Evolutionary conservation across 2,329 filamentous ascomycete species (phyloP), one percentile per base, ranked within the genome.

Genomic region (Xylaria hypoxylon): DNA sequence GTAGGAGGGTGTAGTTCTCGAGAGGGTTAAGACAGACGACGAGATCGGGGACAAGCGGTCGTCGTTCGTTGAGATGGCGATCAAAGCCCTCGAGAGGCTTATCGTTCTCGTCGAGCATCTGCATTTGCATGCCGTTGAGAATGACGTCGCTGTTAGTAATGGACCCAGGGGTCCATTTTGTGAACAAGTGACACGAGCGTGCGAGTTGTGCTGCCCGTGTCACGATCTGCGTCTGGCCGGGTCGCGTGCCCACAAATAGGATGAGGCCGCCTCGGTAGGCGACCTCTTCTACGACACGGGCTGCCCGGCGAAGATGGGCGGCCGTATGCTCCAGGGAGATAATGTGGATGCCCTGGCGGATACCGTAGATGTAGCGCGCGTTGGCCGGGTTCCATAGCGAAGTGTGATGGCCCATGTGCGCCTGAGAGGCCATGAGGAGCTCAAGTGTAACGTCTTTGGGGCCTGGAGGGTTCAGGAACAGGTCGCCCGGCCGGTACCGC

Each of bases 141-240:
- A 98, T 95, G 77, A 95, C 90, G 77, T 97, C 90, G 60, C 93
- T 91, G 81, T 99, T 99, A 42, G 96, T 98, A 75, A 99, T 93
- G 68, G 88, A 89, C 0, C 96, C 96, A 0, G 96, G 92, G 56
- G 90, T 93, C 96, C 96, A 99, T 74, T 93, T 91, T 76, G 93
- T 92, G 77, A 97, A 98, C 38, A 99, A 80, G 78, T 98, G 94
- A 77, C 92, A 98, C 1, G 89, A 93, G 64, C 88, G 86, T 0
- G 94, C 88, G 68, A 96, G 79, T 78, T 91, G 84, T 0, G 96
- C 94, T 5, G 95, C 94, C 69, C 88, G 88, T 17, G 96, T 92
- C 1, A 97, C 92, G 59, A 90, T 87, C 69, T 91, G 86, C 78
- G 91, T 91, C 77, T 97, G 95, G 1, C 93, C 94, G 62, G 88